Base-by-base conservation (phyloP, 352 stramenopile genomes). In the Pythium myriotylum region DNA sequence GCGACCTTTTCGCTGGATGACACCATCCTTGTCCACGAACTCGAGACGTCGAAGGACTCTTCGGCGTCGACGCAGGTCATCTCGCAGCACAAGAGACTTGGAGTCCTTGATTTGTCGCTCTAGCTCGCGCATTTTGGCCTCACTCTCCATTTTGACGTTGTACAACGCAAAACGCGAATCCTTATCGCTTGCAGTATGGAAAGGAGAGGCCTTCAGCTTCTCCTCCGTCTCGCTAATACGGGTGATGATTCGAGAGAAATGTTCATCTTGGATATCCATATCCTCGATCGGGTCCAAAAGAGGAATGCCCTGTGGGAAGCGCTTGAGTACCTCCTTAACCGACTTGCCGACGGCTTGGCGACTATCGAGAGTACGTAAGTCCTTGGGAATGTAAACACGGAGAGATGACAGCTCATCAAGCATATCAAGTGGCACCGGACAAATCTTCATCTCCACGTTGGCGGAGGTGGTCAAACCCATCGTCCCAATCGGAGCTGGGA, bases 1-100 rank as follows among this genome's bases (percentile, higher is more conserved):
- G 43, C 97, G 88, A 32, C 98, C 98, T 81, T 99, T 99, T n/a
- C 97, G 94, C 72, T 99, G 94, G 67, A 99, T 99, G 40, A 99
- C 96, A 16, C 89, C 87, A 24, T 98, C 89, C 42, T 87, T 86
- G 70, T 98, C 92, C 4, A 99, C 94, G 74, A 99, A 98, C 33
- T 98, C 97, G 10, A 99, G 77, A 37, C 96, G 81, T 20, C 96
- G 93, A 39, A 99, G 81, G 24, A 99, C 96, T 50, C 93, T 79
- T 59, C 98, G 98, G 67, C 98, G 98, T 39, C 96, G 92, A 55
- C 94, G 91, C 48, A 99, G 70, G 41, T 97, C 89, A 42, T 97
- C 97, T 55, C 97, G 97, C 82, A 99, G 92, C 17, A 98, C 95
- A 41, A 99, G 90, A 4, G 84, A 96, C 80, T 99, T 96, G 43